Base-by-base conservation (phyloP, 352 stramenopile species). In the Blastocystis sp. region DNA sequence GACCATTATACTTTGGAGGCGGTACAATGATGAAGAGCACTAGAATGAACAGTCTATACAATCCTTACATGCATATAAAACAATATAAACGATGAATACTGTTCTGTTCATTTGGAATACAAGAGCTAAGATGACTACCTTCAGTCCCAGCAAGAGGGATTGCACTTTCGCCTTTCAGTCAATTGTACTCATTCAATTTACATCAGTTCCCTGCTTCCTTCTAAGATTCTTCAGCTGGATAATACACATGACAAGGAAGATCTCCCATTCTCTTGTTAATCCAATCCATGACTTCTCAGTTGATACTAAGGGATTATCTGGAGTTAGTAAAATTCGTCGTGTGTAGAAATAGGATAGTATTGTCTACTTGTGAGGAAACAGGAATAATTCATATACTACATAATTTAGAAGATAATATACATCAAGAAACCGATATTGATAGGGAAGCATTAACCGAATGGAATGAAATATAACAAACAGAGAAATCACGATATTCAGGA, bases 141-240 rank as follows among this genome's bases (percentile, higher is more conserved):
- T 84, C 17, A 58, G 40, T 30, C 53, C 42, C 53, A 22, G 33
- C 24, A 84, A 27, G n/a, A 69, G 27, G 35, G 73, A 84, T 40
- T 84, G 11, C 0, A 84, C 24, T 15, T 24, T 9, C 6, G n/a
- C 4, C 73, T 84, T 9, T 76, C 54, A 48, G 9, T 19, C 11
- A 51, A 37, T 5, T 30, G 13, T 19, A 27, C 9, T 0, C 27
- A 68, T 37, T 22, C 22, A 9, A 40, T 48, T 9, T 68, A 84
- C 73, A 66, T 84, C 73, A 1, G 51, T 19, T 30, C 30, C 24
- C 9, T 53, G 27, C 68, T 56, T 24, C 48, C 30, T 58, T 19
- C 42, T 19, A 33, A 84, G 22, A 68, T 66, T 84, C 37, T 84
- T 84, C 27, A 84, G 51, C 40, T 84, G 73, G 56, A 84, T 68